Percentiles rank a stretch among this genome's conserved stretches.
Conservation (phyloP, 2,329 filamentous ascomycete genomes). For the Cercospora sp. region DNA sequence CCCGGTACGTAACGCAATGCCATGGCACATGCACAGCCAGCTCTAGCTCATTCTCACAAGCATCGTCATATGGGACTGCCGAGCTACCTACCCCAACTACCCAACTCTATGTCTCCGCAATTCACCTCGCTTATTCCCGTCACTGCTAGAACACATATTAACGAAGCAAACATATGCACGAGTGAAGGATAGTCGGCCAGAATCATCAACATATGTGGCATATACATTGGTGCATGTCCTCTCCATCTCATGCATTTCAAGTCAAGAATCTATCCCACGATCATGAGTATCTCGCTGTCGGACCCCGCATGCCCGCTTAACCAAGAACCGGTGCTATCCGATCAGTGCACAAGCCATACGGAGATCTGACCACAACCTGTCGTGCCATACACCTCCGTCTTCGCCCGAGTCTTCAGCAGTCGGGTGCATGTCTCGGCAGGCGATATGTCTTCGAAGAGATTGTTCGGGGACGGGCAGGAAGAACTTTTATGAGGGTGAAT, state of each 20-base stretch:
- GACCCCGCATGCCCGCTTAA: not conserved
- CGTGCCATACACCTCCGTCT: not conserved
- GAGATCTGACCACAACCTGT: not conserved
- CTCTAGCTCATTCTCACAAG: not conserved
- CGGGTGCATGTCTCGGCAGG: not conserved
- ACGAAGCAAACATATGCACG: too few relatives aligned
- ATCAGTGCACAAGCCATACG: not conserved
- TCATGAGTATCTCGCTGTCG: not conserved
- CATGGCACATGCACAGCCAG: not conserved
- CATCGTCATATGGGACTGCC: not conserved
- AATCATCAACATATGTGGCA: too few relatives aligned
- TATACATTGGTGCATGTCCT: too few relatives aligned
- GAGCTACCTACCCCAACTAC: too few relatives aligned
- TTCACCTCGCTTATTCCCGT: too few relatives aligned
- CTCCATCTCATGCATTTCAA: too few relatives aligned
- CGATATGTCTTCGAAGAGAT: not conserved
- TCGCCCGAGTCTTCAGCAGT: not conserved
- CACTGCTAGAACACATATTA: too few relatives aligned
- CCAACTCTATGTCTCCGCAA: not conserved
- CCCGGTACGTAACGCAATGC: not conserved
- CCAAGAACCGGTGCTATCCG: not conserved
- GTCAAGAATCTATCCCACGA: too few relatives aligned
- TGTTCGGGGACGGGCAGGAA: not conserved
- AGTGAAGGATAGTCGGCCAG: too few relatives aligned
- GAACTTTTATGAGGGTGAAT: not conserved